These are phyloP conservation scores for Fusarium scirpi DNA, from an alignment of 2,329 filamentous ascomycete genomes.

Conservation along the genomic window DNA sequence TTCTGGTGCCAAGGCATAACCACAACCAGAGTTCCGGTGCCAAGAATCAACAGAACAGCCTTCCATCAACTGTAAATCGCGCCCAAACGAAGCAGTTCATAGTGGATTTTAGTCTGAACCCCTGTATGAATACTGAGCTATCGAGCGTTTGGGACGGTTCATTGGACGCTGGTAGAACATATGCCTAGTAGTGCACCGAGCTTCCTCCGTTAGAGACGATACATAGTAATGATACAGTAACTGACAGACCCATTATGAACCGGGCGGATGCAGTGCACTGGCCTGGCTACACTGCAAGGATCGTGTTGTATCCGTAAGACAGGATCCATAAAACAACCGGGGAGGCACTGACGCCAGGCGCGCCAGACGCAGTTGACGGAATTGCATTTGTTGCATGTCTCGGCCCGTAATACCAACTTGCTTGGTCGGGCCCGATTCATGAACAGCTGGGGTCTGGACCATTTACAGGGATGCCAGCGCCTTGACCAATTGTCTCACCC, in stretches of 20 bases:
- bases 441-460: slow-evolving; percentile 1
- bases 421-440: slow-evolving; percentile 15
- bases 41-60: slow-evolving; percentile 29
- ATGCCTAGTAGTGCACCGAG: slow-evolving; percentile 4
- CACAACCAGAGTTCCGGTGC: slow-evolving; percentile 13
- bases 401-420: slow-evolving; percentile 7
- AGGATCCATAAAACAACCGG: not conserved
- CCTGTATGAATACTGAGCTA: slow-evolving; percentile 19
- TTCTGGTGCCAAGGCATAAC: slow-evolving; percentile 12
- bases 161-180: slow-evolving; percentile 30
- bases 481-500: slow-evolving; percentile 8
- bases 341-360: slow-evolving; percentile 28
- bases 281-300: slow-evolving; percentile 1
- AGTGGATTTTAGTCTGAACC: slow-evolving; percentile 34
- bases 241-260: slow-evolving; percentile 4
- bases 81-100: slow-evolving; percentile 30
- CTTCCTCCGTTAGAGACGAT: slow-evolving; percentile 12
- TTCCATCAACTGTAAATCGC: slow-evolving; percentile 22
- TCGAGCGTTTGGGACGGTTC: slow-evolving; percentile 38
- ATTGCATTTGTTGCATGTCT: slow-evolving; percentile 15
- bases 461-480: not conserved
- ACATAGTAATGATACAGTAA: not conserved
- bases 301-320: not conserved
- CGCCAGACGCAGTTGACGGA: slow-evolving; percentile 26
- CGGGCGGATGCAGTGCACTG: slow-evolving; percentile 10